Base-by-base conservation (phyloP, 768 basidiomycete species). In the Tylopilus vinaceipallidus region DNA sequence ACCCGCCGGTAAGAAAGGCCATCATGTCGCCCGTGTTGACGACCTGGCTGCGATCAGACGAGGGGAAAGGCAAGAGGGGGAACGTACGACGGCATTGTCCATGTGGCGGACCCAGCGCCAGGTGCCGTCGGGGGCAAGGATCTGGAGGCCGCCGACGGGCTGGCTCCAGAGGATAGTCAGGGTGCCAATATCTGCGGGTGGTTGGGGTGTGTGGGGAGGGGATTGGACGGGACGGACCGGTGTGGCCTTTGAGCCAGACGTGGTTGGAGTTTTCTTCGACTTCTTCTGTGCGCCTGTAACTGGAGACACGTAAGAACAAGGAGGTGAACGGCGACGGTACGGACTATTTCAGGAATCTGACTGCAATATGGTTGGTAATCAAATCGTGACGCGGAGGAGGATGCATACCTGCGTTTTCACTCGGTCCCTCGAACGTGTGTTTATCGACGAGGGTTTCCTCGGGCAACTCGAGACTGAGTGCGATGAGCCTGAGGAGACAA, bases 321-420 rank as follows among this genome's bases (percentile, higher is more conserved):
- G 4, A 20, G 12, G 33, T 24, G 39, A 32, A 47, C 8, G 20
- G 11, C 17, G n/a, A 33, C 17, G 17, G 6, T 7, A 30, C 76
- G 36, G 50, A 81, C 81, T 84, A 84, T 67, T 84, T 82, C 81
- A 84, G 81, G 64, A 79, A 82, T 27, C 81, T 71, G 10, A 78
- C 82, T 83, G 45, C 35, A 35, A 19, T 24, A 35, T 12, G 5
- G 17, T 44, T 17, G 23, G 42, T 22, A 9, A 17, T 17, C 8
- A 19, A 29, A 37, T 10, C 2, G 19, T 7, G 39, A 45, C 16
- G 2, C 8, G n/a, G 16, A 17, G 5, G 23, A 41, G 34, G 24
- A 19, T 14, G 59, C 63, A 24, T 47, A 75, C 76, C 62, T 27
- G 68, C 69, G 2, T 73, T 71, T 54, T 73, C 73, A 6, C 73